Percentiles rank a stretch among this genome's conserved stretches.
Conservation (phyloP, 306 rosid genomes). For the Acacia acuminata region DNA sequence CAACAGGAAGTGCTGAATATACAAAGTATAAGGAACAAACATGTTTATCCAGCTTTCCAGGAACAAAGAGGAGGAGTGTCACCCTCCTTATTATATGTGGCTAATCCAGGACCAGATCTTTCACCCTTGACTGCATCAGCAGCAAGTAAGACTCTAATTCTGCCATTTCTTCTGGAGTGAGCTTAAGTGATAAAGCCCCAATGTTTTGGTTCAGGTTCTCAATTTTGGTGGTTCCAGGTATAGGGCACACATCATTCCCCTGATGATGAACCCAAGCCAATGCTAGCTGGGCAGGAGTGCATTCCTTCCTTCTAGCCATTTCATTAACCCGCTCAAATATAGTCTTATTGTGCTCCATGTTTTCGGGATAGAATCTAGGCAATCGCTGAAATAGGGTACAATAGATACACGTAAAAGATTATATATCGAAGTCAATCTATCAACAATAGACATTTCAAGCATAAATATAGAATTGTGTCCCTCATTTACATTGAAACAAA, state of each 20-base stretch:
- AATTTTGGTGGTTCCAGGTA: neutral
- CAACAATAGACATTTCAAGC: neutral
- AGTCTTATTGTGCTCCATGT: slow-evolving; percentile 54
- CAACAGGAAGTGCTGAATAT: neutral
- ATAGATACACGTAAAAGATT: neutral
- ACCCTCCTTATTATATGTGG: neutral
- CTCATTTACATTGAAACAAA: neutral
- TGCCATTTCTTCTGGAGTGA: neutral
- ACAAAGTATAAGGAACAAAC: neutral
- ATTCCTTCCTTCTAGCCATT: slow-evolving; percentile 62
- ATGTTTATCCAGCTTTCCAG: slow-evolving; percentile 37
- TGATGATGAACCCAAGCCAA: neutral
- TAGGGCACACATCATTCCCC: neutral
- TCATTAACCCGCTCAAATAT: slow-evolving; percentile 61
- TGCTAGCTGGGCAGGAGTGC: slow-evolving; percentile 55
- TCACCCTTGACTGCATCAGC: slow-evolving; percentile 32
- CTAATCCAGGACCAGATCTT: slow-evolving; percentile 7
- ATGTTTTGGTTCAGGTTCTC: neutral
- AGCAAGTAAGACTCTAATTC: slow-evolving; percentile 32
- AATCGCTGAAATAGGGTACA: slow-evolving; percentile 28
- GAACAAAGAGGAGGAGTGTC: slow-evolving; percentile 63
- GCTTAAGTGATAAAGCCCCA: neutral
- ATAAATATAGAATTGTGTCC: neutral
- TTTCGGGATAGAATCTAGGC: slow-evolving; percentile 61
- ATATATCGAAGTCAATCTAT: neutral